Evolutionary conservation across 176 grass and related monocot species (phyloP), one percentile per base, ranked within the genome.

Genomic region (Cocos nucifera): DNA sequence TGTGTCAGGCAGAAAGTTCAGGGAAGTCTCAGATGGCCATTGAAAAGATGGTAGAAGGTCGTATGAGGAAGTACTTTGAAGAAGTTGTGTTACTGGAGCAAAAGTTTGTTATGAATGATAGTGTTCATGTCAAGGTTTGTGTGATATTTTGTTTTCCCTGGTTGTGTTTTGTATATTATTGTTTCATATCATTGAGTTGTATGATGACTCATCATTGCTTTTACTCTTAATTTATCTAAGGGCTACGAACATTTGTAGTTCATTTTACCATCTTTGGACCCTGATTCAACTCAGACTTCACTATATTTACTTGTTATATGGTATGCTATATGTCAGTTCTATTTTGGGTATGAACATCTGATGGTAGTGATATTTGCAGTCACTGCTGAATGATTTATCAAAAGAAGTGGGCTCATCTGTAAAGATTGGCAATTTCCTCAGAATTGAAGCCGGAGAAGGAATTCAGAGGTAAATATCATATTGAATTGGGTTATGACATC

Each of bases 21-120:
- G 87, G 87, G 59, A 98, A 98, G 66, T 74, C 93, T 15, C 84
- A 88, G 79, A 83, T 89, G 76, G 93, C 84, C 49, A 88, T 98
- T 69, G 93, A 98, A 62, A 98, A 92, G 73, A 98, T 98, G 93
- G 87, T 92, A 17, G 93, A 98, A 82, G 87, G 87, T 19, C 82
- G 84, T 64, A 68, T 98, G 54, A 85, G 82, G 64, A 92, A 98
- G 69, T 98, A 92, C 59, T 92, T 67, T 64, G 87, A 98, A 80
- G 93, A 98, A 62, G 78, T 92, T 64, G 93, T 92, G 26, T 78
- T 98, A 22, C 77, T 85, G 81, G 93, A 92, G 72, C 93, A 98
- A 80, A 98, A 88, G 57, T 85, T 80, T 79, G 63, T 92, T 52
- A 23, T 83, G 49, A 81, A 89, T 64, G 93, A 92, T 56, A 80